Evolutionary conservation across 1,284 basidiomycete genomes (phyloP), one percentile per base, ranked within the genome.

Genomic region (Laetiporus sulphureus): DNA sequence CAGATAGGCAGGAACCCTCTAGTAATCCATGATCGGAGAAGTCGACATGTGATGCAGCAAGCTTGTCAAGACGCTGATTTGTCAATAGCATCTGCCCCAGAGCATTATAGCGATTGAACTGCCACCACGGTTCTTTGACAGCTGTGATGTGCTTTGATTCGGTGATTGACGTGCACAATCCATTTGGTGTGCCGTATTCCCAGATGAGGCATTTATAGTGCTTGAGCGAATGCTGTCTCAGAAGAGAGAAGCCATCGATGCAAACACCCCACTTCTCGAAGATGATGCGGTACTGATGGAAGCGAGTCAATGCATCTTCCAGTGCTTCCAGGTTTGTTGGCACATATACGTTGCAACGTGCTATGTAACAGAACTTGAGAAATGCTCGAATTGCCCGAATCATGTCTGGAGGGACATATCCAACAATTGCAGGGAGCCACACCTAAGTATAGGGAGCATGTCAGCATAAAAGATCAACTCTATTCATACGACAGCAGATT

Each of bases 131-230:
- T 20, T 51, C 36, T 40, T 58, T 58, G 36, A 57, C 54, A 1
- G 54, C 55, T 3, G 32, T 43, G 25, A 57, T 58, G 30, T 58
- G 57, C 32, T 50, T 52, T 2, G 50, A 40, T 37, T 58, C 56
- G 2, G 49, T 58, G 22, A 57, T 56, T 0, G 52, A 57, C 1
- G 56, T 47, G 32, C 51, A 56, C 2, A 58, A 44, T 2, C 56
- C 53, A 32, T 59, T 57, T 0, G 53, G 49, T 0, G 53, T 35
- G 6, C 47, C 57, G 40, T 53, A 59, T 0, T 20, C 1, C 21
- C 19, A 19, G 13, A 57, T 56, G 8, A n/a, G 29, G 3, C 21
- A 27, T 1, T 5, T 4, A 19, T 53, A 54, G 33, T 58, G 53
- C 0, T 23, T 16, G 8, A 53, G 24, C 1, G 55, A 40, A 19